Percentiles rank a stretch among this genome's conserved stretches.
Evolutionary conservation across 371 early-diverging fungal species (phyloP).

Genomic region (Mucor lusitanicus): DNA sequence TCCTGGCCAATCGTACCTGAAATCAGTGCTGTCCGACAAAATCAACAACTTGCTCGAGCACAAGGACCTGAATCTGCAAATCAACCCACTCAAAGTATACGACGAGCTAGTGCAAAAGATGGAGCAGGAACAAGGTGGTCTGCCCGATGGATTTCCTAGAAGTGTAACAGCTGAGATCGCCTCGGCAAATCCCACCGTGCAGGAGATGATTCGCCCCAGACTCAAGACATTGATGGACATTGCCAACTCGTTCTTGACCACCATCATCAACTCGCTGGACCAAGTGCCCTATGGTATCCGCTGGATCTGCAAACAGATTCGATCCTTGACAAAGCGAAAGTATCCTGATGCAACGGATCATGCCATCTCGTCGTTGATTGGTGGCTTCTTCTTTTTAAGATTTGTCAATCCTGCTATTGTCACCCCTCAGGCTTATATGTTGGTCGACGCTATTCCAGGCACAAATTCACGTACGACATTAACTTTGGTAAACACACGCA

Average conservation of each 20-base stretch:
- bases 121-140: slow-evolving; percentile 61
- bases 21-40: slow-evolving; percentile 81
- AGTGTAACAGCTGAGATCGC: slow-evolving; percentile 78
- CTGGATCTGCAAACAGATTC: slow-evolving; percentile 96
- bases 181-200: slow-evolving; percentile 67
- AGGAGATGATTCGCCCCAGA: slow-evolving; percentile 77
- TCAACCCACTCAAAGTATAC: slow-evolving; percentile 84
- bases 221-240: slow-evolving; percentile 78
- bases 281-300: slow-evolving; percentile 92
- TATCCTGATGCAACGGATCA: slow-evolving; percentile 85
- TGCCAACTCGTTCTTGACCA: slow-evolving; percentile 75
- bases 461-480: slow-evolving; percentile 78
- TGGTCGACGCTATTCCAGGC: slow-evolving; percentile 76
- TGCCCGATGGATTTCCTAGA: slow-evolving; percentile 52
- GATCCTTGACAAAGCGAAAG: slow-evolving; percentile 81
- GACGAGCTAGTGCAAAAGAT: slow-evolving; percentile 84
- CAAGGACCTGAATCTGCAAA: slow-evolving; percentile 81
- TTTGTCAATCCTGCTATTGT: slow-evolving; percentile 95
- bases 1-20: slow-evolving; percentile 92
- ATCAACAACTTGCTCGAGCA: slow-evolving; percentile 75
- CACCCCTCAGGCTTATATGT: slow-evolving; percentile 89
- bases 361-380: slow-evolving; percentile 87
- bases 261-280: slow-evolving; percentile 76
- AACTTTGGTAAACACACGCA: slow-evolving; percentile 54
- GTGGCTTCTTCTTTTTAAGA: slow-evolving; percentile 93